Evolutionary conservation across 1,284 basidiomycete genomes (phyloP).

Genomic region (Trichosporon coremiiforme): DNA sequence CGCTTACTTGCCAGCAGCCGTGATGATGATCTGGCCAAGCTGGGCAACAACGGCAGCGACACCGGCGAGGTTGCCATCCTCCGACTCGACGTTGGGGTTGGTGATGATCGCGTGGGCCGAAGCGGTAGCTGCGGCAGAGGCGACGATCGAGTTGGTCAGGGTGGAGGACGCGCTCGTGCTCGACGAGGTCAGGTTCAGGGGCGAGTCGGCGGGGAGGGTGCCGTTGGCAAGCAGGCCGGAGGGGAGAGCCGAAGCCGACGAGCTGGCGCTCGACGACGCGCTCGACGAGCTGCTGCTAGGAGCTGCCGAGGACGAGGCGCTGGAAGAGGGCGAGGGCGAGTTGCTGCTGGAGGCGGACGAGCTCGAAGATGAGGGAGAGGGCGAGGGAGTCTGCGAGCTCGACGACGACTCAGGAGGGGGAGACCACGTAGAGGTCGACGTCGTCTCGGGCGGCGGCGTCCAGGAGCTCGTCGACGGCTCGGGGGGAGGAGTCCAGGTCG

Average conservation of each 20-base stretch:
- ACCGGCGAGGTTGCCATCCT: conserved; percentile 11
- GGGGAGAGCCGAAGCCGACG: not conserved
- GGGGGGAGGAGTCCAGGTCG: conserved; percentile 3
- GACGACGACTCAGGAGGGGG: conserved; percentile 1
- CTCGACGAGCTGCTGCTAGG: conserved; percentile 17
- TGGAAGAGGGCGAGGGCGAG: not conserved
- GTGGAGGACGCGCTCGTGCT: not conserved
- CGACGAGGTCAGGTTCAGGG: conserved; percentile 2
- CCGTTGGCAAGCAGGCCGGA: not conserved
- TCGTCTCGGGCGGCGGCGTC: conserved; percentile 2
- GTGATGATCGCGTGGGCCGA: conserved; percentile 13
- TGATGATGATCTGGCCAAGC: conserved; percentile 5
- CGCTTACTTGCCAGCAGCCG: conserved; percentile 12
- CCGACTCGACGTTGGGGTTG: conserved; percentile 3
- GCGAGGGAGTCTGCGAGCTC: not conserved
- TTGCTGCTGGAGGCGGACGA: not conserved
- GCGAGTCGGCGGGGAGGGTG: conserved; percentile 12
- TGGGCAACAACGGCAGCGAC: not conserved
- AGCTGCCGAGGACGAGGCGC: not conserved
- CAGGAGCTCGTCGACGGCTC: conserved; percentile 12
- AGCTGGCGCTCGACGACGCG: not conserved
- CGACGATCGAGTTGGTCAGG: conserved; percentile 14
- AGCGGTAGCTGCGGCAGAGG: conserved; percentile 2
- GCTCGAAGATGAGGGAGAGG: not conserved
- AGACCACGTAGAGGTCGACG: not conserved